These are phyloP conservation scores for Pseudogymnoascus sp. DNA, from an alignment of 2,329 filamentous ascomycete genomes.

Conservation along the genomic window DNA sequence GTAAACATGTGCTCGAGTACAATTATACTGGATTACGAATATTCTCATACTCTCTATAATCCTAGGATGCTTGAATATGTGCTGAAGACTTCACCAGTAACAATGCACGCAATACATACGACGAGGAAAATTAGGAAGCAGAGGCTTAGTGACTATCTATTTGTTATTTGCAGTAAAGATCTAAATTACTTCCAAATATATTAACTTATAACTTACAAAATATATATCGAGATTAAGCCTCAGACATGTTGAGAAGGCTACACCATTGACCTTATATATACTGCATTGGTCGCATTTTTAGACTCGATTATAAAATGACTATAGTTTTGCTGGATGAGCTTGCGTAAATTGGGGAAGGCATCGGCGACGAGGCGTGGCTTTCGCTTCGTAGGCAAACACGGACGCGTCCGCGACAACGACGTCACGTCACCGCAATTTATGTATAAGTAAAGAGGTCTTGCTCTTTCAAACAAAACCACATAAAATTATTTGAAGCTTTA, in stretches of 20 bases:
- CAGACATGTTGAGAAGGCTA: not conserved
- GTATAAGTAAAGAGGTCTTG: not conserved
- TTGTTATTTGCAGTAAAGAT: too few relatives aligned
- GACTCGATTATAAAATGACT: not conserved
- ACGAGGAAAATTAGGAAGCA: not conserved
- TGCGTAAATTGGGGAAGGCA: not conserved
- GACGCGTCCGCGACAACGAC: not conserved
- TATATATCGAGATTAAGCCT: not conserved
- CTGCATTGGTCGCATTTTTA: not conserved
- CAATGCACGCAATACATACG: not conserved
- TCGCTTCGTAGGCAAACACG: not conserved
- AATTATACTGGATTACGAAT: not conserved
- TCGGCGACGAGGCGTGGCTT: not conserved
- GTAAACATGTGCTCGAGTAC: not conserved
- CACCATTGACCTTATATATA: not conserved
- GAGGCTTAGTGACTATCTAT: not conserved
- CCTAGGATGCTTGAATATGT: not conserved
- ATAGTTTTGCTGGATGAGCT: not conserved
- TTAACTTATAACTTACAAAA: not conserved
- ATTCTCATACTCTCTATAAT: not conserved
- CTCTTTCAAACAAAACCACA: not conserved
- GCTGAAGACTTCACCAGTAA: not conserved
- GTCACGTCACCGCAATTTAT: not conserved
- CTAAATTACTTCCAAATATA: too few relatives aligned
- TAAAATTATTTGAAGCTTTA: not conserved